phyloP scores from a whole-genome alignment of 2,329 filamentous ascomycete species.

The Dothistroma septosporum region DNA sequence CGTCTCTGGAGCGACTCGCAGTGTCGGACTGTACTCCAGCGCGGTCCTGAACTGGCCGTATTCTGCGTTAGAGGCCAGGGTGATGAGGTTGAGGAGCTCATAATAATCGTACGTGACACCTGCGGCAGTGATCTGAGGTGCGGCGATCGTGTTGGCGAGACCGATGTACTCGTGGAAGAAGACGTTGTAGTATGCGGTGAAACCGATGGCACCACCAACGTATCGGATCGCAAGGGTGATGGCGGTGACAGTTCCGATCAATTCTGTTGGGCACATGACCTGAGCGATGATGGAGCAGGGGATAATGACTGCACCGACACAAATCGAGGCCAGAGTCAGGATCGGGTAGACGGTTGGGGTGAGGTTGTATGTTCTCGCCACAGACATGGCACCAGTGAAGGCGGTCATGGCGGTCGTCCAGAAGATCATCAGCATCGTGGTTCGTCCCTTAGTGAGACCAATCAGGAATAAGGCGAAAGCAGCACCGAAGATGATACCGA shows the following conservation, averaged over 20 bases:
- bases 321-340: conserved; percentile 57
- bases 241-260: conserved; percentile 65
- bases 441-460: conserved; percentile 55
- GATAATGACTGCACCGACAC: conserved; percentile 66
- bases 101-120: conserved; percentile 17
- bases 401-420: conserved; percentile 63
- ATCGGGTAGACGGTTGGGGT: conserved; percentile 39
- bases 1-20: conserved; percentile 17
- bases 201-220: conserved; percentile 59
- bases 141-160: conserved; percentile 18
- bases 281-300: conserved; percentile 63
- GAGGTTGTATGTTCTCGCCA: conserved; percentile 27
- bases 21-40: conserved; percentile 15
- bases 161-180: conserved; percentile 41
- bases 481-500: conserved; percentile 60
- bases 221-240: conserved; percentile 65
- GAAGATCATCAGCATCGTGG: conserved; percentile 56
- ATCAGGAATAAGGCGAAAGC: conserved; percentile 57
- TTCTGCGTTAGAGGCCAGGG: conserved; percentile 21
- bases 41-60: conserved; percentile 15
- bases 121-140: conserved; percentile 16
- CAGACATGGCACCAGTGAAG: conserved; percentile 37
- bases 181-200: conserved; percentile 49
- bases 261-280: conserved; percentile 64
- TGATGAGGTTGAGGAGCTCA: conserved; percentile 21